Evolutionary conservation across 495 filamentous ascomycete species (phyloP).

Genomic region (Astrothelium macrocarpum): DNA sequence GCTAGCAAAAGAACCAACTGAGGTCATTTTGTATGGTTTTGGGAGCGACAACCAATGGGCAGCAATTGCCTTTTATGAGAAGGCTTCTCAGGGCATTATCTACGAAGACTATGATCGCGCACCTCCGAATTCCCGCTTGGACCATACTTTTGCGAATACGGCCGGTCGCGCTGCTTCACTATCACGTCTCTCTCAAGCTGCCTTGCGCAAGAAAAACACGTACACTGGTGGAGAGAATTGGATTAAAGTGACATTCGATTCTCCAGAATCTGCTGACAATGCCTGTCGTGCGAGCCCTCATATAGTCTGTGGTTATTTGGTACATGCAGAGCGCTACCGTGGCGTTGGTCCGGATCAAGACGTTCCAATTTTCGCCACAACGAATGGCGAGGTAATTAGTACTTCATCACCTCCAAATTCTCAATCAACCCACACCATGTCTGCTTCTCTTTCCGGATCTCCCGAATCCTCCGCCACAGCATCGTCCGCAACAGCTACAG

Average conservation of each 20-base stretch:
- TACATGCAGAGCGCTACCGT: conserved; percentile 69
- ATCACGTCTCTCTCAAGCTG: conserved; percentile 52
- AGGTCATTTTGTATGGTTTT: conserved; percentile 80
- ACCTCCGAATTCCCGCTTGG: conserved; percentile 53
- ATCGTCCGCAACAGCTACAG: conserved; percentile 55
- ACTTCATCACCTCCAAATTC: background rate
- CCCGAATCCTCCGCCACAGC: conserved; percentile 35
- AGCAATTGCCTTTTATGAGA: conserved; percentile 75
- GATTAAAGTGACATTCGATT: conserved; percentile 91
- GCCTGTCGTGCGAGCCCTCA: conserved; percentile 69
- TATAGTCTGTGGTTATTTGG: conserved; percentile 61
- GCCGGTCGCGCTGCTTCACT: conserved; percentile 34
- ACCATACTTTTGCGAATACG: conserved; percentile 42
- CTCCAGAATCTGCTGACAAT: conserved; percentile 62
- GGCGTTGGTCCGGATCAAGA: conserved; percentile 61
- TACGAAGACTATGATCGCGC: conserved; percentile 84
- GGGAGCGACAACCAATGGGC: conserved; percentile 65
- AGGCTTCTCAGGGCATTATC: conserved; percentile 59
- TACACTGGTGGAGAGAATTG: conserved; percentile 74
- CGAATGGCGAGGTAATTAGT: conserved; percentile 14
- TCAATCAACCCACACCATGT: conserved; percentile 3
- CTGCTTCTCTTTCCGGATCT: background rate
- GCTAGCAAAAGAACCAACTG: conserved; percentile 52
- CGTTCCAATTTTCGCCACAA: conserved; percentile 40
- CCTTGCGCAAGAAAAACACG: conserved; percentile 63